Base-by-base conservation (phyloP, 192 early-diverging fungal species). In the Podila minutissima region DNA sequence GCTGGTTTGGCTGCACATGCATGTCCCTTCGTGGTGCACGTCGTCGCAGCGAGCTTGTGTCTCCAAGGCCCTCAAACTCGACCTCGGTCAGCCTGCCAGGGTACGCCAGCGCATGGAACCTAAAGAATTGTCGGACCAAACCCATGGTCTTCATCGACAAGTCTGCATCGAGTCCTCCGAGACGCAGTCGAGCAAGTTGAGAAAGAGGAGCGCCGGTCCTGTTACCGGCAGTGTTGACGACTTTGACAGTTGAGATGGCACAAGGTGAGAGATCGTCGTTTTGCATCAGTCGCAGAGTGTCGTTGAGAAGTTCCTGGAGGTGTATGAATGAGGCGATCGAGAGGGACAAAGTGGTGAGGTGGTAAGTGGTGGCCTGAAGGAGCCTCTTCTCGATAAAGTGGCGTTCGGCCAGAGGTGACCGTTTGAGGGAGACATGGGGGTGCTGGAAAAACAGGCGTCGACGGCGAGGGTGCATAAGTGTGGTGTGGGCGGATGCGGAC, bases 281-380 rank as follows among this genome's bases (percentile, higher is more conserved):
- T 46, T 46, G 41, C 41, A 46, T 46, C 41, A 17, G 41, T 12
- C 13, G 12, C 41, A 46, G 41, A 46, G 41, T 46, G 41, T 46
- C 41, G 41, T 46, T 46, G 26, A 74, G 66, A n/a, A 67, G 59
- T 4, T 64, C 20, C 15, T 74, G 73, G 4, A 74, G 24, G 6
- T 64, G 66, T 19, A 59, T 60, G 33, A 74, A 74, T 0, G 66
- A 38, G 3, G 63, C 29, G 4, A 74, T 59, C 20, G 73, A 74
- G 59, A 74, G 3, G 1, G 73, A 74, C n/a, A 74, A 65, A 7
- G 66, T 68, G 17, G 73, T 74, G 37, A 74, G 61, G 24, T 67
- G 73, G 6, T 51, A 48, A 5, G 60, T 49, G 9, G 64, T 74
- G 31, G 73, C 51, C 24, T 59, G 59, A 6, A 74, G 50, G 13